Conservation (phyloP, 352 stramenopile species). For the Phytophthora citrophthora region DNA sequence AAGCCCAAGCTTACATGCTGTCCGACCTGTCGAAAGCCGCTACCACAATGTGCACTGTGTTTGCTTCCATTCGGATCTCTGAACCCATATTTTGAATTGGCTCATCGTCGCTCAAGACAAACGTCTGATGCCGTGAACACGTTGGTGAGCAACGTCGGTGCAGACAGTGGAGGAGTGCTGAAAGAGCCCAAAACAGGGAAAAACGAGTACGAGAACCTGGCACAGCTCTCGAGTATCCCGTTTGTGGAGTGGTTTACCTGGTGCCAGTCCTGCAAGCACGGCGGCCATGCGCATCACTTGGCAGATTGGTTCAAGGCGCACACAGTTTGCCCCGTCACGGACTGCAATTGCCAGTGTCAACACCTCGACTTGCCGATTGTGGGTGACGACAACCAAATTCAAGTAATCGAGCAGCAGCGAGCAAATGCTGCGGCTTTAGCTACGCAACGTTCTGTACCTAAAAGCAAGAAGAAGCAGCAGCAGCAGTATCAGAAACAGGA, state of each 20-base stretch:
- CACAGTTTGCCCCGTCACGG: slow-evolving; percentile 91
- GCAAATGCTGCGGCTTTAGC: slow-evolving; percentile 29
- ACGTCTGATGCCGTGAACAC: slow-evolving; percentile 56
- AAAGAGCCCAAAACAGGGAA: slow-evolving; percentile 62
- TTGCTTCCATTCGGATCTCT: slow-evolving; percentile 93
- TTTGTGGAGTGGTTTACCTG: slow-evolving; percentile 97
- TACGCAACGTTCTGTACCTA: slow-evolving; percentile 27
- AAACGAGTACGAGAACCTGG: slow-evolving; percentile 84
- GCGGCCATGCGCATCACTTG: slow-evolving; percentile 94
- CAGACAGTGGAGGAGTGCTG: slow-evolving; percentile 44
- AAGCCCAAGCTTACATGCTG: slow-evolving; percentile 92
- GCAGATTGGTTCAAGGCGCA: slow-evolving; percentile 94
- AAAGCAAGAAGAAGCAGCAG: slow-evolving; percentile 42
- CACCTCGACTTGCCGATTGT: slow-evolving; percentile 74
- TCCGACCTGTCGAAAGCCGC: slow-evolving; percentile 92
- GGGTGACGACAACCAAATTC: slow-evolving; percentile 54
- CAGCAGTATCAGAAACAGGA: slow-evolving; percentile 35
- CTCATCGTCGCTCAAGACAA: slow-evolving; percentile 76
- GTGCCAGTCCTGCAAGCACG: slow-evolving; percentile 92
- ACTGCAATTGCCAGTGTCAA: slow-evolving; percentile 93
- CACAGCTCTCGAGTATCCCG: slow-evolving; percentile 91
- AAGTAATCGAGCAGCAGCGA: slow-evolving; percentile 47
- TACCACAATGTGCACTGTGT: slow-evolving; percentile 94
- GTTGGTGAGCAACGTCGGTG: slow-evolving; percentile 35
- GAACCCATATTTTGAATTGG: slow-evolving; percentile 96